A percentile compares a stretch with the other conserved stretches of the same genome.
These are phyloP conservation scores for Acacia melanoxylon DNA, from an alignment of 306 rosid genomes.

Conservation along the genomic window DNA sequence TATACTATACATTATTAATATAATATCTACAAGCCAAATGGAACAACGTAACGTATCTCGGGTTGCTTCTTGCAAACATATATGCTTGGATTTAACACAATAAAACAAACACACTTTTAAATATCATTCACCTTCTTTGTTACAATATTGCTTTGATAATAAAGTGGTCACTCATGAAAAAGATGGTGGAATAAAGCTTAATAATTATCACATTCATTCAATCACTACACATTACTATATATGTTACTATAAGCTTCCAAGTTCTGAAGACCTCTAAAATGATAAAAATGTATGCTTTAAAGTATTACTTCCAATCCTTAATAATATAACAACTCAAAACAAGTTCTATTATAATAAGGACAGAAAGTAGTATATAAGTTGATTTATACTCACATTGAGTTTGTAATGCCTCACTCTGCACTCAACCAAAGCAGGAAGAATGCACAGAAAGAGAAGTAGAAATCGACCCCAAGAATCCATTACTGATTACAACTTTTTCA, in stretches of 20 bases:
- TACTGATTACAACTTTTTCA: conserved; percentile 34
- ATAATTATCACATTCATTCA: neutral
- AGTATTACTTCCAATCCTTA: neutral
- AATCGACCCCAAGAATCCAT: conserved; percentile 59
- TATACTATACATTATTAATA: neutral
- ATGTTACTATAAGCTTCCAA: neutral
- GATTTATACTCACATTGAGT: conserved; percentile 67
- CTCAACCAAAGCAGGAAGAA: conserved; percentile 72
- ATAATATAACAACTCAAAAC: too few species aligned
- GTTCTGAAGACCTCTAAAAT: neutral
- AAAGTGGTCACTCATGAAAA: neutral
- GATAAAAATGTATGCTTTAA: neutral
- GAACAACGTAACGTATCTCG: too few species aligned
- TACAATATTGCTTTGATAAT: too few species aligned
- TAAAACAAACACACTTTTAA: too few species aligned
- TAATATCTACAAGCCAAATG: too few species aligned
- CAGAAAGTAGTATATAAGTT: neutral
- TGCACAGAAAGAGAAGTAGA: conserved; percentile 51
- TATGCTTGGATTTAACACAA: too few species aligned
- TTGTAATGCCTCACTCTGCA: conserved; percentile 74
- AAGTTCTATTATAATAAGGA: too few species aligned
- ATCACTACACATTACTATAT: neutral
- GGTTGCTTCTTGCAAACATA: too few species aligned
- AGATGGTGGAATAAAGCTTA: neutral
- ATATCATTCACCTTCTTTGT: too few species aligned